These are phyloP conservation scores for Ceratocystis ficicola DNA, from an alignment of 2,329 filamentous ascomycete genomes.

Conservation along the genomic window DNA sequence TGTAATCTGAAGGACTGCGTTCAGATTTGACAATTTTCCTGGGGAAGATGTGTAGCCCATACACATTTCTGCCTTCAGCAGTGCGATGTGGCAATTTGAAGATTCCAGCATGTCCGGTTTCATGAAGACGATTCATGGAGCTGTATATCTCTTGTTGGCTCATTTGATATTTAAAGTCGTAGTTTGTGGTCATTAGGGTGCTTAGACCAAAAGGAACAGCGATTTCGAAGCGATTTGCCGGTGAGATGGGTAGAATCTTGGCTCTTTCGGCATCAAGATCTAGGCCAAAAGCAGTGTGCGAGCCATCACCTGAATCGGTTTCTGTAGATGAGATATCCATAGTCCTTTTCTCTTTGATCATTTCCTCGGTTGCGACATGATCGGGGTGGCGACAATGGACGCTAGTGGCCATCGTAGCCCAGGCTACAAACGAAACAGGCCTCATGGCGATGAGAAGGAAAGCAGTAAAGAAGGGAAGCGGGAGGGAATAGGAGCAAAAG, in stretches of 20 bases:
- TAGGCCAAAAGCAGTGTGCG: background rate
- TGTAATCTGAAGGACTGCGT: conserved; percentile 28
- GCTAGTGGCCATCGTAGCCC: background rate
- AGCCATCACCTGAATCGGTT: no score
- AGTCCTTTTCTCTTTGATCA: background rate
- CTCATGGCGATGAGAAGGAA: conserved; percentile 1
- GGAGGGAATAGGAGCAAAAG: background rate
- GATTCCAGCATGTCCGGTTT: conserved; percentile 31
- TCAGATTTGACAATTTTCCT: conserved; percentile 5
- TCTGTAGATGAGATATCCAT: background rate
- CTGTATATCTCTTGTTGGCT: conserved; percentile 36
- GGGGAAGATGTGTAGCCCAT: conserved; percentile 29
- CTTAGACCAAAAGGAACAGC: conserved; percentile 28
- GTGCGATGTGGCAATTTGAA: conserved; percentile 36
- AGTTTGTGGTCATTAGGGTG: conserved; percentile 28
- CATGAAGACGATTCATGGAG: conserved; percentile 34
- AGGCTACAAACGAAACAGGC: background rate
- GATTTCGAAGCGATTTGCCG: background rate
- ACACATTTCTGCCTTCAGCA: conserved; percentile 32
- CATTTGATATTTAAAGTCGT: conserved; percentile 32
- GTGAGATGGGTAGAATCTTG: background rate
- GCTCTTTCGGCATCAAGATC: background rate
- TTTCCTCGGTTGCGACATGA: background rate
- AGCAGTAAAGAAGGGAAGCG: background rate
- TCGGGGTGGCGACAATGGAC: background rate